Percentiles rank a stretch among this genome's conserved stretches.
phyloP scores from a whole-genome alignment of 352 stramenopile genomes.

The Phytopythium oedochilum region DNA sequence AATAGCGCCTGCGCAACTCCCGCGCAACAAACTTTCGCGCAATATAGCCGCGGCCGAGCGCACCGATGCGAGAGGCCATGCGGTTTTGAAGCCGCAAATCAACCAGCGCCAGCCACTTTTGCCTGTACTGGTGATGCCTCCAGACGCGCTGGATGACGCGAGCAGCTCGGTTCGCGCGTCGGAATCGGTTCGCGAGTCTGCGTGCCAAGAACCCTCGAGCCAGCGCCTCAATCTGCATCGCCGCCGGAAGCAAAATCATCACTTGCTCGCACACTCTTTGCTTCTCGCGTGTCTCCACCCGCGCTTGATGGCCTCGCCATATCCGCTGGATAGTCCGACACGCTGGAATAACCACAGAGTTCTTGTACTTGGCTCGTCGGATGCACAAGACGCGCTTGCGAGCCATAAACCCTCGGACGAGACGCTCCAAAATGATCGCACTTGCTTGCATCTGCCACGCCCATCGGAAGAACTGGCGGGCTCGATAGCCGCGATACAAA shows the following conservation, averaged over 20 bases:
- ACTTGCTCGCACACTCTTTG: constrained; percentile 20
- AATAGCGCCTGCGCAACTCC: constrained; percentile 36
- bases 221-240: constrained; percentile 41
- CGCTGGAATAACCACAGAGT: constrained; percentile 38
- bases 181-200: constrained; percentile 23
- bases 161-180: constrained; percentile 20
- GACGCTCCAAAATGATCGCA: constrained; percentile 43
- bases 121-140: constrained; percentile 33
- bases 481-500: constrained; percentile 49
- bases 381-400: constrained; percentile 36
- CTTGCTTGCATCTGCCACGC: constrained; percentile 34
- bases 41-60: constrained; percentile 54
- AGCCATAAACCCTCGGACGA: constrained; percentile 55
- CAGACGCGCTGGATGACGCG: constrained; percentile 48
- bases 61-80: constrained; percentile 64
- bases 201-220: constrained; percentile 54
- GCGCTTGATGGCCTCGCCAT: constrained; percentile 42
- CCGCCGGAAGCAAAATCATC: constrained; percentile 41
- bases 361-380: constrained; percentile 33
- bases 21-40: constrained; percentile 47
- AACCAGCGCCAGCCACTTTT: constrained; percentile 53
- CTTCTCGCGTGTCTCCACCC: constrained; percentile 24
- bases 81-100: constrained; percentile 30
- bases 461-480: constrained; percentile 33
- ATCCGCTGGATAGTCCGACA: constrained; percentile 43